These are phyloP conservation scores for Cercospora sojina DNA, from an alignment of 2,329 filamentous ascomycete species.

Conservation along the genomic window DNA sequence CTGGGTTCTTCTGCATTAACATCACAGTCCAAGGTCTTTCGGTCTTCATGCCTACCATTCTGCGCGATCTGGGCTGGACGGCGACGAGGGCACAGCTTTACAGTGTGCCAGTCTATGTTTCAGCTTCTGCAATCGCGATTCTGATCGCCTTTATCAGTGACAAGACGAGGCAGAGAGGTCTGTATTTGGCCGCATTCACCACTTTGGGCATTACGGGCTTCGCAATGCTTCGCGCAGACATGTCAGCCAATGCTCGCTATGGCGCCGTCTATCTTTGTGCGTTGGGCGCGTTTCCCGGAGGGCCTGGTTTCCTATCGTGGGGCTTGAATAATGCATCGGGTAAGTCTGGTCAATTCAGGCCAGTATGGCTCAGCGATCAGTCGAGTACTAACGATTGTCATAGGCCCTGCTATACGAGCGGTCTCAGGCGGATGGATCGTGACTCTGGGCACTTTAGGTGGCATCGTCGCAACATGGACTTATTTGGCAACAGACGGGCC, in stretches of 20 bases:
- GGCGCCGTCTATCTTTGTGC: constrained; percentile 41
- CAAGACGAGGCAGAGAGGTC: constrained; percentile 24
- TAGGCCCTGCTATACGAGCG: constrained; percentile 54
- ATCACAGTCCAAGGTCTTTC: constrained; percentile 54
- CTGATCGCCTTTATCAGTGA: constrained; percentile 30
- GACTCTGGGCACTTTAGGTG: constrained; percentile 56
- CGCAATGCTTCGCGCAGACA: constrained; percentile 34
- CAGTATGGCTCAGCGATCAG: not conserved
- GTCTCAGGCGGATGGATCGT: constrained; percentile 58
- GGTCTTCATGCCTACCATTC: constrained; percentile 51
- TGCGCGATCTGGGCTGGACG: constrained; percentile 64
- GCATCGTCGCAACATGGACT: constrained; percentile 59
- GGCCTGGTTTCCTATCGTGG: constrained; percentile 59
- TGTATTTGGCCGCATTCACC: constrained; percentile 28
- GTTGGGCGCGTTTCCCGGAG: constrained; percentile 56
- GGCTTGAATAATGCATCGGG: constrained; percentile 58
- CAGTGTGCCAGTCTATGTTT: constrained; percentile 45
- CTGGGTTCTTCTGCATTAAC: constrained; percentile 61
- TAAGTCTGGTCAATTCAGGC: not conserved
- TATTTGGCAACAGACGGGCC: constrained; percentile 52
- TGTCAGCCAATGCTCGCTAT: constrained; percentile 35
- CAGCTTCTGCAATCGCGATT: constrained; percentile 27
- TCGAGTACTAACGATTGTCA: not conserved
- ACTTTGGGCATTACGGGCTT: constrained; percentile 37
- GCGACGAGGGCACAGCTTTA: constrained; percentile 49